phyloP scores from a whole-genome alignment of 192 early-diverging fungal genomes.

The Linnemannia elongata region DNA sequence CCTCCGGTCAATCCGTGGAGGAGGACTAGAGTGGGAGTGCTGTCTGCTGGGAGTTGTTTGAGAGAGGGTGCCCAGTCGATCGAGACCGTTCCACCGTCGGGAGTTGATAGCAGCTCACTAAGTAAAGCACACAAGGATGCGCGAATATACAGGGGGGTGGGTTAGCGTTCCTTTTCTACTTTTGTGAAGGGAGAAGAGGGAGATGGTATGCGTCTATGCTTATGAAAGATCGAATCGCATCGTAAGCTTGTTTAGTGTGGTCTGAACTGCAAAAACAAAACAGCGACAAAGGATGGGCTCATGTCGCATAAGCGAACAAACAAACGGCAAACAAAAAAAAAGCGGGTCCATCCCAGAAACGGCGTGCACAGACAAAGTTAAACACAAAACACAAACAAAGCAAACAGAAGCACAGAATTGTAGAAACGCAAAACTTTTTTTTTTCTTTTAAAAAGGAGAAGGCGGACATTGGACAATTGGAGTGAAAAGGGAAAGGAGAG shows the following conservation, averaged over 20 bases:
- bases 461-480: background rate
- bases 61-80: slow-evolving; percentile 88
- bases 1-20: slow-evolving; percentile 95
- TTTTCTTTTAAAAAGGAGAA: background rate
- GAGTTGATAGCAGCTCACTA: slow-evolving; percentile 72
- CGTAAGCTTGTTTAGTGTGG: background rate
- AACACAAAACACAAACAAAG: background rate
- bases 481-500: background rate
- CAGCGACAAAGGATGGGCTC: slow-evolving; percentile 1
- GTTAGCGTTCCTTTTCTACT: background rate
- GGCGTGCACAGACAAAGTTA: slow-evolving; percentile 1
- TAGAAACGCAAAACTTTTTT: background rate
- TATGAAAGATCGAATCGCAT: background rate
- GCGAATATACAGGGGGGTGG: background rate
- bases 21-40: slow-evolving; percentile 83
- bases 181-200: background rate
- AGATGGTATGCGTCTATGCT: background rate
- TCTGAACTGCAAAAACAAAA: background rate
- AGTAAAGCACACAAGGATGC: slow-evolving; percentile 9
- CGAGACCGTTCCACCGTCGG: slow-evolving; percentile 90
- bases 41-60: slow-evolving; percentile 64
- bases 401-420: background rate
- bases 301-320: background rate
- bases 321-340: background rate
- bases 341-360: background rate